Evolutionary conservation across 2,329 filamentous ascomycete species (phyloP).

Genomic region (Ophiostoma sp.): DNA sequence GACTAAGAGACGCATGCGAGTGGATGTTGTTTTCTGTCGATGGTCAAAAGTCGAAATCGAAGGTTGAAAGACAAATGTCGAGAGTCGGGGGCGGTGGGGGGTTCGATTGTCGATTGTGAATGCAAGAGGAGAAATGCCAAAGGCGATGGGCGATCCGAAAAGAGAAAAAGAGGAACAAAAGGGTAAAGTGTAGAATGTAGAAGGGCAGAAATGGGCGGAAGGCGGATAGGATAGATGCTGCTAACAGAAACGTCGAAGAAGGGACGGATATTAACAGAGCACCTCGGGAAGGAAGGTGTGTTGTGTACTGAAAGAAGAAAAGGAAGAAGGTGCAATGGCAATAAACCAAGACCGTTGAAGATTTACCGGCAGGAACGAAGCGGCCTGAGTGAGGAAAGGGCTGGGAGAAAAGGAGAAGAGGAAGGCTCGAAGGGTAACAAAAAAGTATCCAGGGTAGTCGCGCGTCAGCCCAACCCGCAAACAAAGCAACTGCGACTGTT

Average conservation of each 20-base stretch:
- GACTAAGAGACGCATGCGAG: slow-evolving; percentile 21
- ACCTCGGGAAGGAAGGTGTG: not conserved
- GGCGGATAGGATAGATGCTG: not conserved
- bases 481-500: slow-evolving; percentile 6
- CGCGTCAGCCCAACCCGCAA: slow-evolving; percentile 16
- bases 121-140: slow-evolving; percentile 13
- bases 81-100: not conserved
- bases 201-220: not conserved
- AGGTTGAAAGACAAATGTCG: not conserved
- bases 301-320: not conserved
- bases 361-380: slow-evolving; percentile 12
- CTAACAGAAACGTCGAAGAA: not conserved
- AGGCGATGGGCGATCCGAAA: not conserved
- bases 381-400: not conserved
- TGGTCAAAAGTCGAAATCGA: not conserved
- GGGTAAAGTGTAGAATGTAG: not conserved
- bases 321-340: slow-evolving; percentile 4
- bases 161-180: slow-evolving; percentile 2
- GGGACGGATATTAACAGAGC: not conserved
- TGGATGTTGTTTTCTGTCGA: not conserved
- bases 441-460: not conserved
- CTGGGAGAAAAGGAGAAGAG: not conserved
- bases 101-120: not conserved
- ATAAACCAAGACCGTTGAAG: slow-evolving; percentile 10
- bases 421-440: not conserved